Evolutionary conservation across 345 rosid species (phyloP), one percentile per base, ranked within the genome.

Genomic region (Murraya koenigii): DNA sequence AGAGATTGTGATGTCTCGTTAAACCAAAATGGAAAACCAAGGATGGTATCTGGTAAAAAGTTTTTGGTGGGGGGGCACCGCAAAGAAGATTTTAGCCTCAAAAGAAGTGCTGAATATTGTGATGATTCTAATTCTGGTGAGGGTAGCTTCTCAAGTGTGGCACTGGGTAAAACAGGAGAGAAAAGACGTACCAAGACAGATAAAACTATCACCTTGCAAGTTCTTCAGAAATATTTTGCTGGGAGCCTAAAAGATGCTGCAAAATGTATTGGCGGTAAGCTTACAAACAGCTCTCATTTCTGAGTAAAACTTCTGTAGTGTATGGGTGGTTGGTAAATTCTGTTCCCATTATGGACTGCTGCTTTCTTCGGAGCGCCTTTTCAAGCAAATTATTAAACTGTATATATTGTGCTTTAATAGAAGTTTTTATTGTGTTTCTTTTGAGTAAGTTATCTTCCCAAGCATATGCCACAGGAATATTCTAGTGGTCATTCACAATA

Each of bases 211-310:
- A 88, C 91, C 69, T 83, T 91, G 86, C 87, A 91, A 80, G 95
- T 92, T 82, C 92, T 91, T 59, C 85, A 83, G 65, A 90, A 89
- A 61, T 87, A 94, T 78, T 94, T 96, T 59, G 81, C 99, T 4
- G 98, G 98, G 70, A 94, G 95, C 77, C 88, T 94, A 55, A 96
- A 96, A 87, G 97, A 94, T 85, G 99, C 98, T 73, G 98, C 98
- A 20, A 96, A 87, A 85, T 88, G 84, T 76, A 89, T 96, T 15
- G 97, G 98, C 66, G 97, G 98, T 96, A 88, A 87, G 96, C 25
- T 25, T 54, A 60, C 22, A 38, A 59, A 35, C 39, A 70, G 25
- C 26, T 52, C 6, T 10, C 41, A 26, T 74, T 60, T 41, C 67
- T 20, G 11, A 22, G 23, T 35, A 39, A 74, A 72, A 72, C 25